These are phyloP conservation scores for Picea sitchensis DNA, from an alignment of 75 land plant species.

Conservation along the genomic window DNA sequence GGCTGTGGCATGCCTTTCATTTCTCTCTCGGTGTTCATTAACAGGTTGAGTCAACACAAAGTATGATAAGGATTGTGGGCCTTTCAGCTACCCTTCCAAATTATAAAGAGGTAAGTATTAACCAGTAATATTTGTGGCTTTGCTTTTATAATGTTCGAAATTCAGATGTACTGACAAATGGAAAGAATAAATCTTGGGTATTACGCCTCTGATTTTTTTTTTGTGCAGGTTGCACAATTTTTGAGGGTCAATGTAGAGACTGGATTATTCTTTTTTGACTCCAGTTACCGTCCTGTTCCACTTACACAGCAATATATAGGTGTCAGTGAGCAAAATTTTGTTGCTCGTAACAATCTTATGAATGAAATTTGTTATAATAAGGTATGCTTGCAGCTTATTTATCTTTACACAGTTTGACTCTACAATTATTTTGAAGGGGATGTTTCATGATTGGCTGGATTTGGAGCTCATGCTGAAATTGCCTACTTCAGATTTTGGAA, in stretches of 20 bases:
- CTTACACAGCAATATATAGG: slow-evolving; percentile 97
- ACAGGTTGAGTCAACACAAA: slow-evolving; percentile 96
- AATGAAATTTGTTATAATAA: slow-evolving; percentile 93
- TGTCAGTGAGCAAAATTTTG: slow-evolving; percentile 77
- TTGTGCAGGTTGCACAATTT: slow-evolving; percentile 86
- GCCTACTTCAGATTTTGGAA: slow-evolving; percentile 59
- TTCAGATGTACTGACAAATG: neutral
- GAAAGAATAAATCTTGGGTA: neutral
- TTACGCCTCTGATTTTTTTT: neutral
- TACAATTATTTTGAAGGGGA: neutral
- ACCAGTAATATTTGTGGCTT: neutral
- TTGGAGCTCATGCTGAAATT: neutral
- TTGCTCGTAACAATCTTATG: slow-evolving; percentile 66
- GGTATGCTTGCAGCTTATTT: slow-evolving; percentile 30
- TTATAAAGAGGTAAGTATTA: slow-evolving; percentile 65
- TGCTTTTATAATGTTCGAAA: neutral
- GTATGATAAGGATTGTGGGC: slow-evolving; percentile 98
- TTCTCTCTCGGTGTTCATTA: no score
- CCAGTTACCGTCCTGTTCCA: slow-evolving; percentile 96
- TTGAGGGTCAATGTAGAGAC: slow-evolving; percentile 83
- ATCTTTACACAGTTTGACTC: neutral
- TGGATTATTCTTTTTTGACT: slow-evolving; percentile 94
- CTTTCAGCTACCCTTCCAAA: slow-evolving; percentile 98
- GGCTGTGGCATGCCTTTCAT: no score
- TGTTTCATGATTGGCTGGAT: neutral